Evolutionary conservation across 805 yeast species (phyloP).

Genomic region (Wickerhamomyces mucosus): DNA sequence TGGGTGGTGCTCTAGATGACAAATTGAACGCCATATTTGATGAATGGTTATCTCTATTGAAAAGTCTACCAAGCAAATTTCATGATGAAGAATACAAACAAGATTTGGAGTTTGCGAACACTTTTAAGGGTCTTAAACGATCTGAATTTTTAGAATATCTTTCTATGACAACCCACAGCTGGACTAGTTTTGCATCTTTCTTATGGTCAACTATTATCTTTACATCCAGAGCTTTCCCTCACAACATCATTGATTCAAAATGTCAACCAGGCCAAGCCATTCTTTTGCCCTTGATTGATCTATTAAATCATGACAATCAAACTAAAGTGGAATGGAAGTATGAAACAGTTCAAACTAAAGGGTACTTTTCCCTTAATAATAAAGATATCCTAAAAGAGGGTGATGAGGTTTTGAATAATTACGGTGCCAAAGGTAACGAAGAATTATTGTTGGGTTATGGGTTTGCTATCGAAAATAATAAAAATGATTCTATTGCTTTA

Average conservation of each 20-base stretch:
- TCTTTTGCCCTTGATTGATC: slow-evolving; percentile 69
- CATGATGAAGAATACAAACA: slow-evolving; percentile 2
- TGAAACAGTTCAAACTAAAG: slow-evolving; percentile 8
- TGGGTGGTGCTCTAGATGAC: slow-evolving; percentile 42
- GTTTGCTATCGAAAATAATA: slow-evolving; percentile 43
- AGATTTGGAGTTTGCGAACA: slow-evolving; percentile 13
- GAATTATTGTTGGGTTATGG: slow-evolving; percentile 79
- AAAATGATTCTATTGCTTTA: slow-evolving; percentile 55
- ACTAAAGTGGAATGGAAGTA: slow-evolving; percentile 61
- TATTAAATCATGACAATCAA: slow-evolving; percentile 61
- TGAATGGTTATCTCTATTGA: slow-evolving; percentile 44
- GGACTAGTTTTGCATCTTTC: slow-evolving; percentile 62
- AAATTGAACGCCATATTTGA: slow-evolving; percentile 38
- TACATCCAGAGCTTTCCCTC: slow-evolving; percentile 77
- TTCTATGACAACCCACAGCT: slow-evolving; percentile 24
- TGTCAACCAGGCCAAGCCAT: slow-evolving; percentile 41
- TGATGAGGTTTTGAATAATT: slow-evolving; percentile 63
- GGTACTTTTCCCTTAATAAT: slow-evolving; percentile 14
- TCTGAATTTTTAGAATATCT: slow-evolving; percentile 13
- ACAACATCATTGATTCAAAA: slow-evolving; percentile 26
- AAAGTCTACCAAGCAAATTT: slow-evolving; percentile 6
- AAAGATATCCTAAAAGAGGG: slow-evolving; percentile 12
- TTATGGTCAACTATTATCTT: slow-evolving; percentile 68
- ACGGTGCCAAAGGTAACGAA: slow-evolving; percentile 87
- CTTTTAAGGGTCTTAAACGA: slow-evolving; percentile 7